Conservation (phyloP, 2,329 filamentous ascomycete genomes). For the Beauveria sp. region DNA sequence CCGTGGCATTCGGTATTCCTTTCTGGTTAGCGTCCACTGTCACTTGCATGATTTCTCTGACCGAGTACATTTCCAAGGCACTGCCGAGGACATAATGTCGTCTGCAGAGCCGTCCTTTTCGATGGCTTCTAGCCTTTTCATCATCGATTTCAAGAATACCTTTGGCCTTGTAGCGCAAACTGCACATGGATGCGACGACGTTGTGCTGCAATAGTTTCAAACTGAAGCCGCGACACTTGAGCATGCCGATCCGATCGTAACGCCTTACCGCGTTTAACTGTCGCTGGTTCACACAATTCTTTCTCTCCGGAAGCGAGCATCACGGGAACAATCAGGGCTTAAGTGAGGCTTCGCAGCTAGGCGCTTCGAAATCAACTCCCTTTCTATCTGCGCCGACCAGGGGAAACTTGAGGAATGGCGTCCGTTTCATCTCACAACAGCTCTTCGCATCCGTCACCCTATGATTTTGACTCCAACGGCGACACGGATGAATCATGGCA, state of each 20-base stretch:
- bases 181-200: neutral
- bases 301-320: neutral
- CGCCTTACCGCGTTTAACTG: neutral
- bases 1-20: conserved; percentile 9
- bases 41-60: conserved; percentile 10
- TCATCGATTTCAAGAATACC: neutral
- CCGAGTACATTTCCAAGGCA: conserved; percentile 1
- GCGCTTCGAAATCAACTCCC: neutral
- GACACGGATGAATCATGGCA: conserved; percentile 40
- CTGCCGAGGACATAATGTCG: conserved; percentile 7
- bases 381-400: neutral
- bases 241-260: neutral
- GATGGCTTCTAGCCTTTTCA: neutral
- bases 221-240: neutral
- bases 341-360: too few species aligned
- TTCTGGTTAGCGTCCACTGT: conserved; percentile 10
- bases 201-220: neutral
- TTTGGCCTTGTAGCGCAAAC: neutral
- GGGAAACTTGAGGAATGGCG: conserved; percentile 21
- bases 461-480: conserved; percentile 30
- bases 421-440: conserved; percentile 31
- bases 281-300: neutral
- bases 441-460: conserved; percentile 31
- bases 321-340: neutral
- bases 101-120: neutral